phyloP scores from a whole-genome alignment of 2,329 filamentous ascomycete species.

The Colletotrichum sp. region DNA sequence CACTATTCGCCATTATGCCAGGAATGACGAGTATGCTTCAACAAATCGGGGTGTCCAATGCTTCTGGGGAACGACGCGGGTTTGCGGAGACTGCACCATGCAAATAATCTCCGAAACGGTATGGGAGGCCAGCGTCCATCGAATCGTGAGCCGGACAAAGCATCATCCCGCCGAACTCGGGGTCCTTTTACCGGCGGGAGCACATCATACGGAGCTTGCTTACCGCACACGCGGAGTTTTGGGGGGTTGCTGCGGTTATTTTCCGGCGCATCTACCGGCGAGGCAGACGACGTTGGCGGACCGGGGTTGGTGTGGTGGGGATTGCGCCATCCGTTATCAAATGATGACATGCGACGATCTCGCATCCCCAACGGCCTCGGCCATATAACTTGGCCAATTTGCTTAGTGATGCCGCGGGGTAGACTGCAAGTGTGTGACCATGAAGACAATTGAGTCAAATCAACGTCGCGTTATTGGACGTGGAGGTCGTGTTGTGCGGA shows the following conservation, averaged over 20 bases:
- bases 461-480: background rate
- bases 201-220: background rate
- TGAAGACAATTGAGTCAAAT: background rate
- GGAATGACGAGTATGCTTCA: conserved; percentile 1
- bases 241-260: background rate
- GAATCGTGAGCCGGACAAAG: background rate
- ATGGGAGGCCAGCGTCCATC: background rate
- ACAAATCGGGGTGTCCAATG: background rate
- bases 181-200: background rate
- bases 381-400: background rate
- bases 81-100: background rate
- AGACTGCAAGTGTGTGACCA: background rate
- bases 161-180: background rate
- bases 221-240: background rate
- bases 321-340: conserved; percentile 23
- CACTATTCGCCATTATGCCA: conserved; percentile 18
- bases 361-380: background rate
- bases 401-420: conserved; percentile 7
- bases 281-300: background rate
- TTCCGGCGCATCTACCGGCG: background rate
- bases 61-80: background rate
- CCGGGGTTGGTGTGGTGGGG: background rate
- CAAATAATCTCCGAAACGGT: conserved; percentile 3
- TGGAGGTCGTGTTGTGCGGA: background rate
- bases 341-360: conserved; percentile 20